A percentile compares a stretch with the other conserved stretches of the same genome.
Evolutionary conservation across 768 basidiomycete species (phyloP).

Genomic region (Scleroderma bovista): DNA sequence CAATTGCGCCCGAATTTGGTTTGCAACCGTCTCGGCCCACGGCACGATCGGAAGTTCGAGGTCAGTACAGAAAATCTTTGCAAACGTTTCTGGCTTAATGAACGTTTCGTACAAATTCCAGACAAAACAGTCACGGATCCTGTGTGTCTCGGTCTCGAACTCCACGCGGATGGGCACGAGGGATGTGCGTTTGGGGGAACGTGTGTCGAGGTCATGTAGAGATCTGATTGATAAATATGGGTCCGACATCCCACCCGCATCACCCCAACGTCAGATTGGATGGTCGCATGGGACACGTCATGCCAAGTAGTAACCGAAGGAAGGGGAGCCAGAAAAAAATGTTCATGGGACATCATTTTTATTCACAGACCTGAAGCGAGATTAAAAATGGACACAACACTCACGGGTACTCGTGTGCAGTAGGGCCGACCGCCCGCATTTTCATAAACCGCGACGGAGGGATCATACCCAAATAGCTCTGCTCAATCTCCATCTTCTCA

Average conservation of each 20-base stretch:
- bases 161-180: constrained; percentile 94
- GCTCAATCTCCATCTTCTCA: constrained; percentile 65
- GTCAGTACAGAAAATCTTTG: constrained; percentile 82
- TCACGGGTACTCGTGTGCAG: constrained; percentile 72
- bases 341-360: background rate
- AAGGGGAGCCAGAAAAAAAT: too few relatives aligned
- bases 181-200: constrained; percentile 47
- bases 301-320: background rate
- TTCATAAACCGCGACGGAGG: constrained; percentile 78
- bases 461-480: constrained; percentile 84
- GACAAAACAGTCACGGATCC: constrained; percentile 91
- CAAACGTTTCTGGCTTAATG: constrained; percentile 82
- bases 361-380: background rate
- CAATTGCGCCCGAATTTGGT: constrained; percentile 84
- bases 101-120: constrained; percentile 93
- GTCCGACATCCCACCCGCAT: background rate
- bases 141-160: constrained; percentile 85
- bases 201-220: constrained; percentile 55
- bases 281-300: too few relatives aligned
- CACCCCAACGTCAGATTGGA: background rate
- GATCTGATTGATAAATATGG: constrained; percentile 37
- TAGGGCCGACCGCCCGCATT: constrained; percentile 48
- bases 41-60: constrained; percentile 64
- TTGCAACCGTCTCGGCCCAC: constrained; percentile 76
- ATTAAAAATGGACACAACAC: constrained; percentile 26